Base-by-base conservation (phyloP, 202 grass and related monocot species). In the Digitaria exilis region DNA sequence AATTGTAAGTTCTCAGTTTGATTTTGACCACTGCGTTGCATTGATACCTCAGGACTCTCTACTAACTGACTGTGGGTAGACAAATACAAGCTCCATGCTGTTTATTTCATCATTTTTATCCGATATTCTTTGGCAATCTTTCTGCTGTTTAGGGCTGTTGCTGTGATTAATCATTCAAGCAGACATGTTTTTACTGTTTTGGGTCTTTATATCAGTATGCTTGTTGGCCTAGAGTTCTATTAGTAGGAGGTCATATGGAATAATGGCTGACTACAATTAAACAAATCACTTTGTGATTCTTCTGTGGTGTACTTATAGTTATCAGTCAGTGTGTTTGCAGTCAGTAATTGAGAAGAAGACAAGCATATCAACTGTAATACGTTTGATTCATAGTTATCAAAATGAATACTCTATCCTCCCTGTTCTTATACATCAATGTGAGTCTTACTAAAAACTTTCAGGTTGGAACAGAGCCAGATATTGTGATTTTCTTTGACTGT, bases 401-500 rank as follows among this genome's bases (percentile, higher is more conserved):
- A 73, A 43, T 78, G 48, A 24, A 78, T 35, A 67, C 51, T 62
- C 50, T 60, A 60, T 75, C 7, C 3, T 54, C 13, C 25, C 2
- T 69, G 13, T 69, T 88, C 66, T 82, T 17, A 74, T 39, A 74
- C 0, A 49, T 75, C 51, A 44, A 26, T 69, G 7, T n/a, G 46
- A 50, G 61, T 39, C 39, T 65, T 65, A 5, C 77, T 7, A 78
- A 57, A 65, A 77, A 59, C 46, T 67, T 89, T 82, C 87, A 99
- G 96, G 72, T 90, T 78, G 96, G 96, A 82, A 75, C 81, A 66
- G 96, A 99, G 85, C 93, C 96, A 77, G 87, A 99, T 55, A 82
- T 96, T 83, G 91, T 96, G 35, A 30, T 99, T 61, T 96, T 94
- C 91, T 96, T 99, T 77, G 91, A 92, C 73, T 96, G 93, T 69